Conservation (phyloP, 768 basidiomycete genomes). For the Agaricus blazei region DNA sequence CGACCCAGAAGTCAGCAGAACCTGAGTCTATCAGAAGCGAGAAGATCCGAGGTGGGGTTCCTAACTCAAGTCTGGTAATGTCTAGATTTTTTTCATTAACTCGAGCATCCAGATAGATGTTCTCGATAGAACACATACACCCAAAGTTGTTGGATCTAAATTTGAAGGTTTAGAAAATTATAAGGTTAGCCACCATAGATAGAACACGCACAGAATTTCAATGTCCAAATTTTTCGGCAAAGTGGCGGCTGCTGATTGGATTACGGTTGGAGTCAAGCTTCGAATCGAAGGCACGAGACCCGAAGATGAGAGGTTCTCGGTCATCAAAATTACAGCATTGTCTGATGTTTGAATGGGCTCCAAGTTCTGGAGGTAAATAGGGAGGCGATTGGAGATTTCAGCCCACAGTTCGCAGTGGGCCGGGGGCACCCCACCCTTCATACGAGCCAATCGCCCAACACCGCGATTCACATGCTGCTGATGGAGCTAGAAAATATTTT, state of each 20-base stretch:
- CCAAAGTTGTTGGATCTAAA: slow-evolving; percentile 5
- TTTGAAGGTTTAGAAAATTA: neutral
- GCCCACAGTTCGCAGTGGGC: slow-evolving; percentile 26
- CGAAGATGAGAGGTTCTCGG: neutral
- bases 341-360: slow-evolving; percentile 22
- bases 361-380: slow-evolving; percentile 22
- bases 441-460: slow-evolving; percentile 46
- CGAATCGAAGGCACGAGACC: neutral
- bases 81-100: slow-evolving; percentile 15
- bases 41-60: slow-evolving; percentile 48
- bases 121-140: neutral
- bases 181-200: slow-evolving; percentile 23
- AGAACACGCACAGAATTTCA: slow-evolving; percentile 45
- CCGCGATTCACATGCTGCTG: slow-evolving; percentile 58
- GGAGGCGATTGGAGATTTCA: slow-evolving; percentile 35
- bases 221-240: slow-evolving; percentile 40
- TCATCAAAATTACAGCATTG: slow-evolving; percentile 7
- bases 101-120: too few species aligned
- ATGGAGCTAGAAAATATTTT: slow-evolving; percentile 32
- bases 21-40: slow-evolving; percentile 56
- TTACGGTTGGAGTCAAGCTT: neutral
- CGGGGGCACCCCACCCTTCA: slow-evolving; percentile 43
- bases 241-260: slow-evolving; percentile 11
- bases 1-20: slow-evolving; percentile 59
- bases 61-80: slow-evolving; percentile 24